Evolutionary conservation across 495 filamentous ascomycete species (phyloP), one percentile per base, ranked within the genome.

Genomic region (Penicillium cosmopolitanum): DNA sequence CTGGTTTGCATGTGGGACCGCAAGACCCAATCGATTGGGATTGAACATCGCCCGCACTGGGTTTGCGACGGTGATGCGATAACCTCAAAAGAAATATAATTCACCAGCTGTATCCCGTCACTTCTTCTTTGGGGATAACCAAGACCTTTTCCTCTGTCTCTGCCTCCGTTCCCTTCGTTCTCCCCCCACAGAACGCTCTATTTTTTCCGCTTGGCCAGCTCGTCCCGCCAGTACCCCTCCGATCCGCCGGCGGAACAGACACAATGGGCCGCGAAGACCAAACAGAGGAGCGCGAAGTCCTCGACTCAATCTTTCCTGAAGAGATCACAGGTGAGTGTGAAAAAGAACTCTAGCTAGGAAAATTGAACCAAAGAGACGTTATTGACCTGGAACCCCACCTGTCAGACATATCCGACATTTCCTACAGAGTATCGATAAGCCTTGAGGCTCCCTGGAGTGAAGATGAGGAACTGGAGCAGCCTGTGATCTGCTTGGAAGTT

Each of bases 291-390:
- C 89, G 94, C 64, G 95, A 97, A 72, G 93, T 98, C 55, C 90
- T 98, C 62, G 92, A 94, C 67, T 96, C 93, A 55, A 99, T 99
- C 65, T 99, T 97, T 67, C 93, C 96, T 12, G 96, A 99, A 36
- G 96, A 99, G 73, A 96, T 98, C 51, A 91, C 88, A 83, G 90
- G 93, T 96, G 16, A 23, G 64, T 53, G 33, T n/a, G 21, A 36
- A 9, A 9, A 38, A 19, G 21, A 1, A 3, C 23, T 23, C 38
- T 9, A 12, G 1, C n/a, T 8, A 25, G 21, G 35, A 21, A n/a
- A 25, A 1, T 2, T 18, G 9, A 38, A 38, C n/a, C 10, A 33
- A 47, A 53, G 42, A 31, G 10, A 31, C 13, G 18, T 38, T 2
- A 53, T 35, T 54, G 23, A 60, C 51, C 16, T 54, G 19, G 56